Base-by-base conservation (phyloP, 2,329 filamentous ascomycete genomes). In the Pezizomycotina sp. region DNA sequence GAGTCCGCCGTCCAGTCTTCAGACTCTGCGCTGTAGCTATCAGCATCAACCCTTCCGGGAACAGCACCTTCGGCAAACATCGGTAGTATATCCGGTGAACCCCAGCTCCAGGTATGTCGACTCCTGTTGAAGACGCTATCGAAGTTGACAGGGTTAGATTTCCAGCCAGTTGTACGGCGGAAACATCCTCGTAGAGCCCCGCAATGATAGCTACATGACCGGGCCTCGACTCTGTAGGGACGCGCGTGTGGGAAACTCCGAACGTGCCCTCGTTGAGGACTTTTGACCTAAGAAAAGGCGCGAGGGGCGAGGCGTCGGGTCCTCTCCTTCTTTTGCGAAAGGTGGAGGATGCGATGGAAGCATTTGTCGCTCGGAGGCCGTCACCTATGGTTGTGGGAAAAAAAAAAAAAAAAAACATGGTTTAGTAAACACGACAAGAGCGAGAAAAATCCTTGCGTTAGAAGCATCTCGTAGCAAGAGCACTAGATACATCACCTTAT, bases 81-180 rank as follows among this genome's bases (percentile, higher is more conserved):
- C 36, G 80, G 80, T 48, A 98, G 60, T 52, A 98, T 98, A 58
- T 98, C 89, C 1, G 89, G 89, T 53, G 84, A 93, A 2, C 89
- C 89, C 89, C 89, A 98, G 57, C 84, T 92, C 89, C 89, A 98
- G 5, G 91, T 98, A 60, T 98, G 91, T 28, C 77, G 68, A 55
- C 86, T 95, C 45, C 81, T 73, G 56, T 98, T 98, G 68, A 98
- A 98, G 7, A 98, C 83, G 53, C 86, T 95, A 61, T 98, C 89
- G 53, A 98, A 98, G 55, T 95, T 79, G 53, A 98, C 89, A 0
- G 89, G 89, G 55, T 98, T 98, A 50, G 93, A 62, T 60, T 98
- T 95, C 89, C 89, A 98, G 10, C 89, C 89, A 1, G 91, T 98
- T 19, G 79, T 92, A 98, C 89, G 2, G 89, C 79, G 21, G 89